Evolutionary conservation across 108 stramenopile genomes (phyloP), one percentile per base, ranked within the genome.

Genomic region (Pseudonitzschia delicatissima): DNA sequence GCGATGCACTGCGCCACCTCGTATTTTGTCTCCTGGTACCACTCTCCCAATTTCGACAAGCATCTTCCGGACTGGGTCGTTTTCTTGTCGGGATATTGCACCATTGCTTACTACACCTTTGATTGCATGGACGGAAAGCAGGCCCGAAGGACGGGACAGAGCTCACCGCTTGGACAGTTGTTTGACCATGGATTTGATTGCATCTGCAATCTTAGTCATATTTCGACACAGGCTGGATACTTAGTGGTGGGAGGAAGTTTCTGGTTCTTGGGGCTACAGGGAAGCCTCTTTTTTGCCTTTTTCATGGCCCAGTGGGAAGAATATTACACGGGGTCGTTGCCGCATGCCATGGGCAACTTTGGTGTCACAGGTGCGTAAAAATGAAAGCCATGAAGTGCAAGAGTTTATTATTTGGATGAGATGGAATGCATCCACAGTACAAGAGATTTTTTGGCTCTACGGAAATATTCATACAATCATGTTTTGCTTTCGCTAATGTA

Each of bases 151-250:
- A 96, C 95, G 5, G 63, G 74, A 29, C 62, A 74, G 21, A 80
- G 80, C 21, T 73, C 66, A 34, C 91, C 95, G 4, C 69, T 96
- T 13, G 95, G 95, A 12, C 96, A 97, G 77, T 76, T 99, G n/a
- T 97, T 98, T 68, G 98, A 99, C 72, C 98, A 99, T 70, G 98
- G 96, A 32, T 88, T 95, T 66, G 98, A 98, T 72, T 91, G 95
- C 66, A 78, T 97, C 2, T 88, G 94, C 63, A 92, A 88, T 39
- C 53, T 91, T 15, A 69, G 73, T 23, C 87, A 87, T 70, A 12
- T 87, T 29, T 61, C 82, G 9, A 82, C 77, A 15, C 62, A 65
- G 53, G 76, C 83, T 2, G 71, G 92, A 36, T 71, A 64, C 21
- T 77, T 80, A 58, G 79, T 71, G 55, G 5, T 55, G 37, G 76